Base-by-base conservation (phyloP, 768 basidiomycete genomes). In the Lanmaoa rubissima region DNA sequence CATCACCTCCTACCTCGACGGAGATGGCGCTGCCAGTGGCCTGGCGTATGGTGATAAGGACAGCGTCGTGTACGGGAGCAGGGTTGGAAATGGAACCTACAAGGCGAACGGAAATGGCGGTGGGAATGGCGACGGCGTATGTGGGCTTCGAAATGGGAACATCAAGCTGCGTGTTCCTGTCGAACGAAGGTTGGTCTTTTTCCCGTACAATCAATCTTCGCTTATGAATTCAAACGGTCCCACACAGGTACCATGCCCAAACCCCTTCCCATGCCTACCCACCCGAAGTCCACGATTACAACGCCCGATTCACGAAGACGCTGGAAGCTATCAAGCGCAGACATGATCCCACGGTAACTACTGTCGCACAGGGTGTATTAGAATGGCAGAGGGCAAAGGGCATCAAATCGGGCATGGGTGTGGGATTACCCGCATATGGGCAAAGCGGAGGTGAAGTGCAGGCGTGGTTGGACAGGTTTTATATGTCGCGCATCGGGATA, bases 261-360 rank as follows among this genome's bases (percentile, higher is more conserved):
- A 84, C 88, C 0, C 78, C 78, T 31, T 76, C 78, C 61, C 79
- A 86, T 40, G 73, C 79, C 17, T 97, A 93, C 82, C 96, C 96
- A 9, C 96, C 96, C 0, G 90, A 95, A 66, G 84, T 99, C 0
- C 86, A 87, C 65, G 94, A 96, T 60, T 97, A 93, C 76, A 98
- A 98, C 71, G 83, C 83, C 34, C 80, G 84, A 4, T 97, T 99
- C 77, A 99, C 96, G 1, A 87, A 87, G 62, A 73, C 86, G 34
- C 80, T 98, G 12, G 88, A 95, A 41, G 75, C 84, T 26, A 94
- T 99, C 79, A 99, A 99, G 78, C 84, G 79, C 53, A 79, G 97
- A 11, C 97, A 99, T 72, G 96, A 98, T 71, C 95, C 96, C 0
- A 98, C 97, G 0, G 97, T 97, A 4, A 94, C 95, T 4, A 97